Conservation (phyloP, 495 filamentous ascomycete species). For the Symbiotaphrina buchneri region DNA sequence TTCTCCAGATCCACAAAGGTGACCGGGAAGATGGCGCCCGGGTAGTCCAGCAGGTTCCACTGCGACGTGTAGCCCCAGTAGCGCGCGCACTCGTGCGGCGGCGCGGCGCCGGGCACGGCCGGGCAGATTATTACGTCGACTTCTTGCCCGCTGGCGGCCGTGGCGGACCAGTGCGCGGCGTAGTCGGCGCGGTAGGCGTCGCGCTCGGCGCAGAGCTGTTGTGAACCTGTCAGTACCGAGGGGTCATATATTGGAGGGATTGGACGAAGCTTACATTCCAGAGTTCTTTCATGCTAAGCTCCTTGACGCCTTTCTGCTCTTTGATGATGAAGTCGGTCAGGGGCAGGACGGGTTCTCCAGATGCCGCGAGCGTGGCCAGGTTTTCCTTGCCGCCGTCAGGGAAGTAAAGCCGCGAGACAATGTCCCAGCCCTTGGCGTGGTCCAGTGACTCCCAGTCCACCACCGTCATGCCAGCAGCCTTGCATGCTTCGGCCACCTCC, state of each 20-base stretch:
- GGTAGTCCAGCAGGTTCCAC: slow-evolving; percentile 57
- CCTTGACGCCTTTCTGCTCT: slow-evolving; percentile 20
- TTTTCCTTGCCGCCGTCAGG: slow-evolving; percentile 33
- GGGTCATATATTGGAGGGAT: no score
- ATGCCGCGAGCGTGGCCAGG: slow-evolving; percentile 19
- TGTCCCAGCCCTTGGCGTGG: slow-evolving; percentile 19
- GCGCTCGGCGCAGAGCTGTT: no score
- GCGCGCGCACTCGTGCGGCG: slow-evolving; percentile 30
- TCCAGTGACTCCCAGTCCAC: slow-evolving; percentile 41
- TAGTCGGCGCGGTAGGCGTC: slow-evolving; percentile 36
- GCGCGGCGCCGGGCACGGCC: slow-evolving; percentile 31
- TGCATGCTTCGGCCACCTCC: slow-evolving; percentile 28
- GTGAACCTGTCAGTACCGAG: slow-evolving; percentile 14
- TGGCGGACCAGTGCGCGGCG: slow-evolving; percentile 32
- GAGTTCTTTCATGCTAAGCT: slow-evolving; percentile 18
- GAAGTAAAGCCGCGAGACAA: slow-evolving; percentile 27
- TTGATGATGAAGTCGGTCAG: slow-evolving; percentile 25
- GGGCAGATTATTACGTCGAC: slow-evolving; percentile 56
- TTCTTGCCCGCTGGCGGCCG: slow-evolving; percentile 12
- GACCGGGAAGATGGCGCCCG: slow-evolving; percentile 5
- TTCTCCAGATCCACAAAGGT: slow-evolving; percentile 10
- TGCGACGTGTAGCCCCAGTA: slow-evolving; percentile 54
- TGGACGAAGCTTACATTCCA: slow-evolving; percentile 17
- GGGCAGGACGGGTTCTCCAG: slow-evolving; percentile 30
- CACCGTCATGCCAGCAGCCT: slow-evolving; percentile 24